Base-by-base conservation (phyloP, 2,329 filamentous ascomycete genomes). In the Hypoxylon sp. region DNA sequence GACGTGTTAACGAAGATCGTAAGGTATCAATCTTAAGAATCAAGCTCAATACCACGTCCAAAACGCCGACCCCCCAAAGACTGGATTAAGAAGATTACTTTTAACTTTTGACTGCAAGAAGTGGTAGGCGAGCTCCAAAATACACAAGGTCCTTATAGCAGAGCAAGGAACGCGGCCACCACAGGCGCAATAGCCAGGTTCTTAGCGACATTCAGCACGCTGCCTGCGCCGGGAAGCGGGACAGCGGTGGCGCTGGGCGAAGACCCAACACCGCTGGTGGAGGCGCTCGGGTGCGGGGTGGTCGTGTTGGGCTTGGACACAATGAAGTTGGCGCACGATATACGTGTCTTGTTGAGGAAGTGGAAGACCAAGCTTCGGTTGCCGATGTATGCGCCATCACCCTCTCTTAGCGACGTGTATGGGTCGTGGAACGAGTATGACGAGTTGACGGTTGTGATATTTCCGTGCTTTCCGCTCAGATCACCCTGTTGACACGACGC, bases 401-500 rank as follows among this genome's bases (percentile, higher is more conserved):
- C 85, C 13, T 82, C 76, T 48, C 81, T 74, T 33, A 89, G 85
- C 3, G 89, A 88, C n/a, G 85, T 81, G 75, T 85, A 92, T 22
- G 80, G 77, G 75, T 92, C 90, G 65, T 79, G 76, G 80, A 88
- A 91, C 54, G 79, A 81, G 76, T 85, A 90, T 11, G 85, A 81
- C 69, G 85, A 84, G 30, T 79, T 11, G 40, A 1, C 8, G 78
- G 27, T 79, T 42, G 58, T 83, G 74, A 92, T 86, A 67, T 84
- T 84, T 69, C 91, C 91, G 75, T 91, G 83, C 82, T 95, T 95
- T 77, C 92, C 92, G 73, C 88, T 87, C 62, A 94, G 83, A 78
- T 95, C 92, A 71, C 93, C 92, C 10, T 92, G 88, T 80, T 95
- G 89, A 82, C 92, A 96, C 8, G 88, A 89, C 68, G 86, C 80